Base-by-base conservation (phyloP, 106 monocot genomes). In the Amphibolis antarctica region DNA sequence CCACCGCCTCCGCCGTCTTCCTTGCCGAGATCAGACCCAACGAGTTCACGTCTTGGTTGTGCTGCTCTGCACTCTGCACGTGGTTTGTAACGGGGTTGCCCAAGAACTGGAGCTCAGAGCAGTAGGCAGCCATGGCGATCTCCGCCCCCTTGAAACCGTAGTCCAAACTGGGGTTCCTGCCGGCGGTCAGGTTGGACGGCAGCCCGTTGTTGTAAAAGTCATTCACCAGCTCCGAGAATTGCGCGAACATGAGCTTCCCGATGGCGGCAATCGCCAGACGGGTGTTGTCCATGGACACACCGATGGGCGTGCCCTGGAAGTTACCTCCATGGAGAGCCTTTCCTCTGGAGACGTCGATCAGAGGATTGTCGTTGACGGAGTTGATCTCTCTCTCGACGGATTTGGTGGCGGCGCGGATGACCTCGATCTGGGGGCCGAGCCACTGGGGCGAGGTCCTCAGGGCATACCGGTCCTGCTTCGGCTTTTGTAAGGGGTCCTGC, bases 171-270 rank as follows among this genome's bases (percentile, higher is more conserved):
- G 93, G 93, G 79, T 88, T 62, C 23, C 64, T 42, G 2, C 90
- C 84, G 20, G 79, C 94, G 13, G 94, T 81, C 24, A 94, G 77
- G 53, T 94, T 89, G 15, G 94, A 94, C 0, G 94, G 89, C 10
- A 94, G 66, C 0, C 94, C 94, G 52, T 94, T 94, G 89, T 86
- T 94, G 81, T 89, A 94, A 63, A 84, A 86, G 62, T 96, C 96
- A 44, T 90, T 90, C 46, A 96, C 96, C 5, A 96, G 82, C 72
- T 96, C 90, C 0, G 96, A 96, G 77, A 96, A 71, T 62, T 96
- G 96, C 21, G 96, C 96, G 48, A 96, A 96, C 80, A 96, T 82
- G 75, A 96, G 90, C 80, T 96, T 96, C 23, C 96, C 96, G n/a
- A 96, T 90, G 20, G 96, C 89, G 15, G 89, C 96, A 18, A 96